Base-by-base conservation (phyloP, 208 protist species). In the Acanthamoeba castellanii region DNA sequence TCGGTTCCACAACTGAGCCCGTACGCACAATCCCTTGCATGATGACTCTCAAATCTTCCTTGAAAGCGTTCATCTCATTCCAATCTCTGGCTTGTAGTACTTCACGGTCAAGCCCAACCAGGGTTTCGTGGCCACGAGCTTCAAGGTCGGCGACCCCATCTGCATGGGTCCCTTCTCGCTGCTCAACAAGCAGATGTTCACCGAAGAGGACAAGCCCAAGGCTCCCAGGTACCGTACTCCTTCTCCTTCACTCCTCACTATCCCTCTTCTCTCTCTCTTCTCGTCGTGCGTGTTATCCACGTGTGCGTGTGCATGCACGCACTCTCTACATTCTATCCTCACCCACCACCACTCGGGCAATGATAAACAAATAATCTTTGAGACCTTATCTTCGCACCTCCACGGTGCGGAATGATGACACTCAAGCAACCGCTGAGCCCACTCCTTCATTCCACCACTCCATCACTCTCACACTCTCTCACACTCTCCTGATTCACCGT, bases 71-170 rank as follows among this genome's bases (percentile, higher is more conserved):
- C 2, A 47, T 14, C 30, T n/a, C 2, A 47, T 20, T 3, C 22
- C 52, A 18, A 8, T 27, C 32, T 4, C 47, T 70, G 74, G 30
- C 61, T 37, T 72, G 74, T 22, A 94, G 92, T 94, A 89, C 92
- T 94, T 94, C 74, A 94, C 92, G n/a, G 92, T 94, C 32, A 94
- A 94, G 76, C 92, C 92, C 52, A 72, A 88, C 92, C 50, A 88
- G 34, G 92, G 92, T 8, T 89, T 94, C 50, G 78, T 89, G 68
- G 92, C 92, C 50, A 74, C 70, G 34, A 76, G 52, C 92, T 94
- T 94, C 47, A 94, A 94, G 57, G 70, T 25, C 13, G 92, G 92
- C 16, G 92, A 94, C 52, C 52, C 47, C 27, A 88, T 94, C 66
- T 94, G 52, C 78, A 88, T 94, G 92, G 92, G 76, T 13, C 37